These are phyloP conservation scores for Leptodermis oblonga DNA, from an alignment of 257 asterid genomes.

Conservation along the genomic window DNA sequence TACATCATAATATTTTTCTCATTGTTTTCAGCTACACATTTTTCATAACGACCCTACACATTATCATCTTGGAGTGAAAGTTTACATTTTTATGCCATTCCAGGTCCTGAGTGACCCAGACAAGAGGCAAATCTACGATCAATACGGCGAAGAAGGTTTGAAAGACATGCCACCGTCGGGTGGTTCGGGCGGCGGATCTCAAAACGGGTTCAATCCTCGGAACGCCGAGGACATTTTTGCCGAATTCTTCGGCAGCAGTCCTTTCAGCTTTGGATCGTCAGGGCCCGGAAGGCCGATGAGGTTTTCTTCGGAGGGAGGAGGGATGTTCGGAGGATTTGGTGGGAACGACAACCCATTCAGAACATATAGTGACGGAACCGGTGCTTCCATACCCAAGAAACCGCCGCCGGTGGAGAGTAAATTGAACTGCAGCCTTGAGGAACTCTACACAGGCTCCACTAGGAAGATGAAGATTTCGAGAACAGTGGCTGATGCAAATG, in stretches of 20 bases:
- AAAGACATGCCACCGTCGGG: conserved; percentile 63
- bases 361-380: conserved; percentile 40
- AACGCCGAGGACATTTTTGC: conserved; percentile 93
- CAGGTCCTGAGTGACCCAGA: conserved; percentile 90
- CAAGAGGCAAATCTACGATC: conserved; percentile 72
- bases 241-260: conserved; percentile 89
- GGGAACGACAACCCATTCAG: conserved; percentile 36
- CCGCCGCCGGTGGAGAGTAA: conserved; percentile 79
- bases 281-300: conserved; percentile 51
- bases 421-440: conserved; percentile 78
- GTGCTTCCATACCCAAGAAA: conserved; percentile 50
- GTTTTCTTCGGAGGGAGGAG: conserved; percentile 52
- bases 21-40: no score
- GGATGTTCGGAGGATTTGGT: conserved; percentile 35
- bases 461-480: conserved; percentile 90
- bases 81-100: not conserved
- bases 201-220: conserved; percentile 55
- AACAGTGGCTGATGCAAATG: conserved; percentile 53
- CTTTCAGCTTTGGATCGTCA: conserved; percentile 58
- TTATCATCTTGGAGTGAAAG: not conserved
- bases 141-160: conserved; percentile 82
- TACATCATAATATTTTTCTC: no score
- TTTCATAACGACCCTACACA: no score
- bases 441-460: conserved; percentile 73
- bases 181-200: conserved; percentile 42